These are phyloP conservation scores for Phaseolus coccineus DNA, from an alignment of 331 rosid genomes.

Conservation along the genomic window DNA sequence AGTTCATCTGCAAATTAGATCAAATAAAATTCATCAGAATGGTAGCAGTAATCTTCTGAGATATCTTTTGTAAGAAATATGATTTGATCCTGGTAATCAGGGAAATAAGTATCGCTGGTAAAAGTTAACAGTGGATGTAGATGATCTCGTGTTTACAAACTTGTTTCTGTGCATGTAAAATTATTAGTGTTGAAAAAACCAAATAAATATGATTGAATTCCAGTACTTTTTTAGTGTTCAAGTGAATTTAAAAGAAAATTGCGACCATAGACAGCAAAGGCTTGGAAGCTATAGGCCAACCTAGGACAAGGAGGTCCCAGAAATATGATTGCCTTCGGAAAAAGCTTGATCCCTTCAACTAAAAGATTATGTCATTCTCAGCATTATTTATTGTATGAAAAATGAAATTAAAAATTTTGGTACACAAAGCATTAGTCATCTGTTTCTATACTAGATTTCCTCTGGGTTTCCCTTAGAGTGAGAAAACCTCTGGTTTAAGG, in stretches of 20 bases:
- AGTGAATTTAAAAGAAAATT: background rate
- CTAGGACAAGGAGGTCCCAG: background rate
- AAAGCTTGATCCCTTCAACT: background rate
- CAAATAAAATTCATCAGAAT: slow-evolving; percentile 34
- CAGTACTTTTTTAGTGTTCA: background rate
- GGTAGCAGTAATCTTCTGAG: slow-evolving; percentile 19
- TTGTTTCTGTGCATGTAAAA: slow-evolving; percentile 18
- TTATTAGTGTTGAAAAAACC: slow-evolving; percentile 17
- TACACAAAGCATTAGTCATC: background rate
- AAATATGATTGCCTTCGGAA: background rate
- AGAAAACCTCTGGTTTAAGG: background rate
- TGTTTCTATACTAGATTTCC: background rate
- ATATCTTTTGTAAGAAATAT: background rate
- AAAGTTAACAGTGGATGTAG: slow-evolving; percentile 27
- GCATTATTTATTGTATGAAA: background rate
- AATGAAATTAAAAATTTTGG: background rate
- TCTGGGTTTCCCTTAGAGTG: background rate
- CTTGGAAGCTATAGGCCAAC: background rate
- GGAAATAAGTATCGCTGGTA: no score
- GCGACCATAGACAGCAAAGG: background rate
- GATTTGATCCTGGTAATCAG: background rate
- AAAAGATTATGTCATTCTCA: background rate
- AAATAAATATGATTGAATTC: slow-evolving; percentile 23
- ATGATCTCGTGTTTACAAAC: slow-evolving; percentile 19
- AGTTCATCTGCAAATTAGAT: slow-evolving; percentile 72